phyloP scores from a whole-genome alignment of 495 filamentous ascomycete genomes.

The Pseudoneurospora amorphoporcata region DNA sequence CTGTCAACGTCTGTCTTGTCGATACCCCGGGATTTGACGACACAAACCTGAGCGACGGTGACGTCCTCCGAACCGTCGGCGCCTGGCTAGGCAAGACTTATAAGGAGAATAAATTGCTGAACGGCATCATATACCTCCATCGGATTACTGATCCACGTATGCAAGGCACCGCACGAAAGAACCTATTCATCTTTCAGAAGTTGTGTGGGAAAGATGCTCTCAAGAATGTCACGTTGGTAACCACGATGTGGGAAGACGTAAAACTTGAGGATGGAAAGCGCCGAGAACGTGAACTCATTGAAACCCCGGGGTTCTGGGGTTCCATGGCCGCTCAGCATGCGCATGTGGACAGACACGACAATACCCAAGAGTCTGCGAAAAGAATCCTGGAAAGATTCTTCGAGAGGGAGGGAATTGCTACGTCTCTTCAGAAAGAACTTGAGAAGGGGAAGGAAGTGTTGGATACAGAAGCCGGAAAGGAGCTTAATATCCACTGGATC shows the following conservation, averaged over 20 bases:
- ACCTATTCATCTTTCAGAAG: slow-evolving; percentile 35
- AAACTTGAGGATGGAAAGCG: slow-evolving; percentile 9
- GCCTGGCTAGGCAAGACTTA: slow-evolving; percentile 9
- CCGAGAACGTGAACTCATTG: slow-evolving; percentile 27
- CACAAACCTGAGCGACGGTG: slow-evolving; percentile 20
- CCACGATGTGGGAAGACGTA: slow-evolving; percentile 34
- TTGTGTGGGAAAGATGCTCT: slow-evolving; percentile 31
- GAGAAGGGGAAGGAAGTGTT: background rate
- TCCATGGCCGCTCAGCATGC: slow-evolving; percentile 6
- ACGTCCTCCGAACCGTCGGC: slow-evolving; percentile 28
- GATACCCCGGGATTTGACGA: slow-evolving; percentile 37
- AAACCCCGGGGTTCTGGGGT: slow-evolving; percentile 31
- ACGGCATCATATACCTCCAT: slow-evolving; percentile 37
- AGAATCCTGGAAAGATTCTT: background rate
- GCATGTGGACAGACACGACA: slow-evolving; percentile 15
- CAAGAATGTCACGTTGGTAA: slow-evolving; percentile 30
- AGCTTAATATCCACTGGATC: background rate
- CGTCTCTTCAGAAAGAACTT: background rate
- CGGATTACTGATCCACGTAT: slow-evolving; percentile 32
- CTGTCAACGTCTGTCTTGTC: slow-evolving; percentile 17
- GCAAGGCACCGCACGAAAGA: slow-evolving; percentile 27
- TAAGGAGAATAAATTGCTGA: slow-evolving; percentile 1
- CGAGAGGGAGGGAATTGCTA: background rate
- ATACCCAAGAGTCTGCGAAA: slow-evolving; percentile 17
- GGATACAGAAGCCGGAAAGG: background rate